Conservation (phyloP, 2,329 filamentous ascomycete genomes). For the Sporothrix phasma region DNA sequence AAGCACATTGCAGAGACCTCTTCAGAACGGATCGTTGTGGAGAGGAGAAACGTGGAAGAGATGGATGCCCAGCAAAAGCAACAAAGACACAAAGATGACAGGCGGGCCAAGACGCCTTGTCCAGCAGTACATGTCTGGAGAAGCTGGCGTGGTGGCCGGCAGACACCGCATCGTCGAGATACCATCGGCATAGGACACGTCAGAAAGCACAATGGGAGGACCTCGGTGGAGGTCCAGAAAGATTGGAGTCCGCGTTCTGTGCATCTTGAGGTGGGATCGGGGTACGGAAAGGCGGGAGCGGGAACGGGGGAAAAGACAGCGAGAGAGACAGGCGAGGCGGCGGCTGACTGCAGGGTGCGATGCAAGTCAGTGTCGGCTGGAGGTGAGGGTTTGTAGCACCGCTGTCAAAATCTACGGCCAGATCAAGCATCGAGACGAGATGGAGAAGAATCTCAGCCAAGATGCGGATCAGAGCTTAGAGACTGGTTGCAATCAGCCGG, state of each 20-base stretch:
- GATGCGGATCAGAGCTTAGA: no score
- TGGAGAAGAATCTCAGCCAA: no score
- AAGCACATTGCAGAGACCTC: no score
- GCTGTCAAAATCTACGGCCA: background rate
- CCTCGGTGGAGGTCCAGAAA: no score
- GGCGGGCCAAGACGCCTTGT: background rate
- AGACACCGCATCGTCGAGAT: slow-evolving; percentile 1
- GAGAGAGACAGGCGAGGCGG: background rate
- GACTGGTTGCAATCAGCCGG: no score
- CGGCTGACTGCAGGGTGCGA: background rate
- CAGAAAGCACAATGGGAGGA: background rate
- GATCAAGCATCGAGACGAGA: background rate
- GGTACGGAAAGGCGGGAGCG: background rate
- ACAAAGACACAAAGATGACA: background rate
- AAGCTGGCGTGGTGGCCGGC: background rate
- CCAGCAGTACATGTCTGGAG: background rate
- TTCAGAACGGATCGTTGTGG: no score
- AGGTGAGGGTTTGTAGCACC: background rate
- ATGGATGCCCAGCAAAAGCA: background rate
- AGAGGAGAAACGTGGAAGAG: background rate
- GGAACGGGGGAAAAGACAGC: background rate
- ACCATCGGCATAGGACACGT: background rate
- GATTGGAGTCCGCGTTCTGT: background rate
- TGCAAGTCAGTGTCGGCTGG: background rate
- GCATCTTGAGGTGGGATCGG: background rate